These are phyloP conservation scores for Tylopilus felleus DNA, from an alignment of 768 basidiomycete genomes.

Conservation along the genomic window DNA sequence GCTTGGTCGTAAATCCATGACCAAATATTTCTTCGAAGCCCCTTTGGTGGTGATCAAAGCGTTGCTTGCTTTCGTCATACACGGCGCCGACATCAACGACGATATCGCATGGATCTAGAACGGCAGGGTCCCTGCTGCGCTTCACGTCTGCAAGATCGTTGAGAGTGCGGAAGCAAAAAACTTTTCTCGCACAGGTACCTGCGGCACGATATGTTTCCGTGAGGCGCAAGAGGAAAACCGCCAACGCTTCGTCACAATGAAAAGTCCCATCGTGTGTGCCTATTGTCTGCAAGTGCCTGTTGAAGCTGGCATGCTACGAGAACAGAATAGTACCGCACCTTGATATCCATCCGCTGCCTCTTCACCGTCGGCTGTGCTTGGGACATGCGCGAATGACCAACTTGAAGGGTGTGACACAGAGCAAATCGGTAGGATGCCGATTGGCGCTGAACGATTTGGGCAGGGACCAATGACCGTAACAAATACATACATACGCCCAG, in stretches of 20 bases:
- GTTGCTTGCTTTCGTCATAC: conserved; percentile 73
- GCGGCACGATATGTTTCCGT: conserved; percentile 74
- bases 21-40: conserved; percentile 91
- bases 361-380: conserved; percentile 33
- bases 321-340: conserved; percentile 24
- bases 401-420: neutral
- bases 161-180: neutral
- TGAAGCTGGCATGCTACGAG: neutral
- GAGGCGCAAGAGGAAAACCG: conserved; percentile 81
- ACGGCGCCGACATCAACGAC: conserved; percentile 95
- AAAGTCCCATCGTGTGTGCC: conserved; percentile 96
- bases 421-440: neutral
- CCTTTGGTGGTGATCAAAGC: conserved; percentile 96
- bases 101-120: conserved; percentile 81
- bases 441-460: neutral
- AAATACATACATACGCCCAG: neutral
- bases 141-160: conserved; percentile 47
- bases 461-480: neutral
- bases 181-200: conserved; percentile 40
- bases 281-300: conserved; percentile 52
- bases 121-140: conserved; percentile 67
- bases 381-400: conserved; percentile 11
- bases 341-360: conserved; percentile 44
- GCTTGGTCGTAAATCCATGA: conserved; percentile 80
- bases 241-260: conserved; percentile 96